A percentile compares a stretch with the other conserved stretches of the same genome.
These are phyloP conservation scores for Metschnikowia bowlesiae DNA, from an alignment of 805 yeast species.

Conservation along the genomic window DNA sequence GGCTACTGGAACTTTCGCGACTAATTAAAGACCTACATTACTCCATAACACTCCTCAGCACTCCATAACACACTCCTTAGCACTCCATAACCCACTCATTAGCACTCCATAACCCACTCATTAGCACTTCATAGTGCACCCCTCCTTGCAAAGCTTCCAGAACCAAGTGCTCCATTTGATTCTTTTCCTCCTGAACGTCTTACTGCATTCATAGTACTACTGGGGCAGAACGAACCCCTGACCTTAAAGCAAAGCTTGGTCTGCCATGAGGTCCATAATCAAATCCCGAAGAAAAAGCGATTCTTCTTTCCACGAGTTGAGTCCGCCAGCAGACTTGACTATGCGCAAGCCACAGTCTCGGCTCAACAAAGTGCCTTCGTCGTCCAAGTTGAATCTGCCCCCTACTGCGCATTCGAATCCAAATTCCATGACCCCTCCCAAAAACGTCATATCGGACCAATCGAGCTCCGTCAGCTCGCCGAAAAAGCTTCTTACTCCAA, in stretches of 20 bases:
- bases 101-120: too few species aligned
- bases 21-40: background rate
- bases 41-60: background rate
- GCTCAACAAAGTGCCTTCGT: background rate
- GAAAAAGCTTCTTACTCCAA: constrained; percentile 35
- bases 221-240: too few species aligned
- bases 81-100: background rate
- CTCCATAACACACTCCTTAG: background rate
- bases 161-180: too few species aligned
- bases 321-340: constrained; percentile 5
- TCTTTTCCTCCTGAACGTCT: too few species aligned
- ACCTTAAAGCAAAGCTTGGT: background rate
- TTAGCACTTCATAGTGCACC: too few species aligned
- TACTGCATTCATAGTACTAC: too few species aligned
- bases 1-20: background rate
- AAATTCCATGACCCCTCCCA: constrained; percentile 11
- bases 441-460: constrained; percentile 4
- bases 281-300: constrained; percentile 17
- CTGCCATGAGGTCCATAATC: constrained; percentile 16
- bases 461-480: constrained; percentile 24
- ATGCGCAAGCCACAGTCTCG: background rate
- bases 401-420: background rate
- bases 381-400: background rate
- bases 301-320: constrained; percentile 15
- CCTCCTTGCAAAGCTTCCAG: too few species aligned